Conservation (phyloP, 257 asterid species). For the Solanum chiquidenum region DNA sequence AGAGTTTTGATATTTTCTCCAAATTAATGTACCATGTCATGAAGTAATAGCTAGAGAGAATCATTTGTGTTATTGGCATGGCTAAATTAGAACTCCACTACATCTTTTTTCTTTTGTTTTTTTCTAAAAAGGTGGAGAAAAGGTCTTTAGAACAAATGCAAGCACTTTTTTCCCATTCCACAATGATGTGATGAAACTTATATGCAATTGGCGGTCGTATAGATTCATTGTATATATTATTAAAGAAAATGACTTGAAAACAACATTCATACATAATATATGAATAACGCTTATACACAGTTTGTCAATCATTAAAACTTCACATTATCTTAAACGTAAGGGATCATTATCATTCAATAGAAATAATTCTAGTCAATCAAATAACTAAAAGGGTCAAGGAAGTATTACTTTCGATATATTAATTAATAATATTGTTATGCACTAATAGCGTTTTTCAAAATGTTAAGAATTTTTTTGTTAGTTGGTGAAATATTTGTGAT, state of each 20-base stretch:
- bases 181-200: not conserved
- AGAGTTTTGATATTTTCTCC: not conserved
- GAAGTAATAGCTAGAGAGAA: not conserved
- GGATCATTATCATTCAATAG: not conserved
- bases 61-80: not conserved
- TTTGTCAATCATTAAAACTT: not conserved
- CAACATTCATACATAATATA: not conserved
- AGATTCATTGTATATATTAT: not conserved
- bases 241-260: not conserved
- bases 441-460: not conserved
- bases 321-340: not conserved
- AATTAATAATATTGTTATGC: too few species aligned
- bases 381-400: not conserved
- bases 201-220: not conserved
- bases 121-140: not conserved
- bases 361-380: not conserved
- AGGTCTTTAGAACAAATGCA: not conserved
- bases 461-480: too few species aligned
- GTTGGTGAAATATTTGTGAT: not conserved
- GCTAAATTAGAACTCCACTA: not conserved
- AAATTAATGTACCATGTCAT: not conserved
- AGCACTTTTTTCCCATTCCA: not conserved
- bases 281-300: not conserved
- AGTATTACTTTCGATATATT: too few species aligned
- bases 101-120: not conserved